Base-by-base conservation (phyloP, 2,329 filamentous ascomycete species). In the Penicillium sp. region DNA sequence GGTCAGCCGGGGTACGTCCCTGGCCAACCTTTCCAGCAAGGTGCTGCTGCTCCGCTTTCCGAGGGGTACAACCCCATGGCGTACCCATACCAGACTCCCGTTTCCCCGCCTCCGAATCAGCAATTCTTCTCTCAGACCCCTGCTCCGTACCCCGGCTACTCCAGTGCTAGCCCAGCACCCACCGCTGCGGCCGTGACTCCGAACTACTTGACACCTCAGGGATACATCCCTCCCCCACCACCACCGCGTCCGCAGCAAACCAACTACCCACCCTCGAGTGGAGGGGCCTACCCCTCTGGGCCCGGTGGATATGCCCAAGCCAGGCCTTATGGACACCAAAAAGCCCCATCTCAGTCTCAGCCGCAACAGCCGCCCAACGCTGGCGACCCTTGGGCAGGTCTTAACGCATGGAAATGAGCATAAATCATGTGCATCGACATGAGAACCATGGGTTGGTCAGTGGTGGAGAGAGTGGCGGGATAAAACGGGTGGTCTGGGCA, bases 311-410 rank as follows among this genome's bases (percentile, higher is more conserved):
- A 88, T 75, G 82, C 83, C 14, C 79, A 82, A 52, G 73, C 72
- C 47, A 79, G 80, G 57, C 79, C 78, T 20, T 74, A 78, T 60
- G 71, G 72, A 38, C 75, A 77, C 55, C 73, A 74, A 61, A 74
- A 73, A 49, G 65, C 69, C 11, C 74, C 75, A 49, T 78, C 77
- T 58, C 76, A 78, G 64, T 67, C 71, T 1, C 73, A 75, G 60
- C 42, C 57, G 20, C 68, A 69, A 55, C 47, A 71, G 52, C 72
- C 73, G 52, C 67, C 73, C 35, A 69, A 68, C 45, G 62, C 70
- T 12, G 68, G 70, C 62, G 87, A 91, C 79, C 88, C 88, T 7
- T 91, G 88, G 88, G 87, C 88, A 15, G 88, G 88, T 4, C 73
- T 91, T 66, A 88, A 84, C 76, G 84, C 83, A 48, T 90, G 88